Evolutionary conservation across 371 early-diverging fungal genomes (phyloP), one percentile per base, ranked within the genome.

Genomic region (Mucor circinelloides): DNA sequence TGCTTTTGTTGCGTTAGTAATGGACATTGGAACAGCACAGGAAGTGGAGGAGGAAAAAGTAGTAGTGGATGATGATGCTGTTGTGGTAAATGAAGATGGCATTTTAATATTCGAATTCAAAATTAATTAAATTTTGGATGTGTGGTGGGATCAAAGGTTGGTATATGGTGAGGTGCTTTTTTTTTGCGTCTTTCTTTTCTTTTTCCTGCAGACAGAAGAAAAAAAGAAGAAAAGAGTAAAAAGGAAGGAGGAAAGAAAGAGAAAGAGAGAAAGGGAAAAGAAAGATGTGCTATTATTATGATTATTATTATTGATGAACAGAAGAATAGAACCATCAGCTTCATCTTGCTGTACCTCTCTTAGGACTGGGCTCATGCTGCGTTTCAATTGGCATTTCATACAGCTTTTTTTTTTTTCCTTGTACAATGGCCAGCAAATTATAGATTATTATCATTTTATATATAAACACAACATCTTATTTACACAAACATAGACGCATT

Each of bases 281-380:
- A 55, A 54, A 48, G 34, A 67, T 42, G 50, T 25, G 9, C 50
- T 9, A 50, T 50, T 50, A 50, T 50, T 50, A 50, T 50, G 50
- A 50, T 52, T 52, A 52, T 52, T 52, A 52, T 52, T 25, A 52
- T 52, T 52, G 52, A 52, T 52, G 52, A 52, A 52, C 52, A 52
- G 52, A 52, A 27, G 52, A 52, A 52, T 52, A 52, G 52, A 52
- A 52, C 52, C 52, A 52, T 52, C 52, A 52, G 52, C 52, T 52
- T 52, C 52, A 27, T 52, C 52, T 52, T 52, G 52, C 52, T 52
- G 52, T 27, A 52, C 38, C n/a, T 42, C 42, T 30, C 23, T 64
- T 70, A n/a, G 74, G 70, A 74, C 70, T 74, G 74, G 74, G 70
- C 67, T 67, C 68, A 57, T 56, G 66, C 70, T 67, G 57, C 60